Conservation (phyloP, 1,284 basidiomycete species). For the Wolfiporia cocos region DNA sequence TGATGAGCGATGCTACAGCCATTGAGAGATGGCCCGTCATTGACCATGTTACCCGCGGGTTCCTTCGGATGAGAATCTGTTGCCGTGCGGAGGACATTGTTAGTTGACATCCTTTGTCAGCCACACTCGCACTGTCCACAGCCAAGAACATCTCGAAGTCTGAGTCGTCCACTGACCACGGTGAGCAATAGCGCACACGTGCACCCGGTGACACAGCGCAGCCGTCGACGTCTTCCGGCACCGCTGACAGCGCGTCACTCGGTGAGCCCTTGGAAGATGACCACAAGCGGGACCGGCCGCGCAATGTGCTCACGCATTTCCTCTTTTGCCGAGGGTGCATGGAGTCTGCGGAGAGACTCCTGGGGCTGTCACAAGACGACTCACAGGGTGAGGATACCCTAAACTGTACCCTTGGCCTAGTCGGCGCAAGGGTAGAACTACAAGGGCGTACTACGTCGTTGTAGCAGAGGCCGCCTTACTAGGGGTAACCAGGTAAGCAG, state of each 20-base stretch:
- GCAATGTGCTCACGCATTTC: slow-evolving; percentile 24
- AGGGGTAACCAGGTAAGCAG: too few relatives aligned
- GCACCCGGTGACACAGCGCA: slow-evolving; percentile 22
- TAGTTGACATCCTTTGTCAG: slow-evolving; percentile 21
- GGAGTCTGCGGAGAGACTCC: slow-evolving; percentile 61
- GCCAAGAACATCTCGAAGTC: slow-evolving; percentile 28
- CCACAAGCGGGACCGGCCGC: slow-evolving; percentile 27
- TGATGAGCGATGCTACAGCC: too few relatives aligned
- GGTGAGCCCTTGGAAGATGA: slow-evolving; percentile 23
- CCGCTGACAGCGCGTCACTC: slow-evolving; percentile 19
- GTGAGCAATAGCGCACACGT: slow-evolving; percentile 30
- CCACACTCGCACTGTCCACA: slow-evolving; percentile 13
- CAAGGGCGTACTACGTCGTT: too few relatives aligned
- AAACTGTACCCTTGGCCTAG: too few relatives aligned
- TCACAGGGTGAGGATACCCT: too few relatives aligned
- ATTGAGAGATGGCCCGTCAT: slow-evolving; percentile 4
- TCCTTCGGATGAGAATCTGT: slow-evolving; percentile 12
- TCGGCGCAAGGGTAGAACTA: too few relatives aligned
- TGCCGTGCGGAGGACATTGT: slow-evolving; percentile 12
- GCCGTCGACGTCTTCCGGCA: slow-evolving; percentile 16
- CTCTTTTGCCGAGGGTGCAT: slow-evolving; percentile 24
- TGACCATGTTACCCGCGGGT: slow-evolving; percentile 13
- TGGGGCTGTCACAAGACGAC: too few relatives aligned
- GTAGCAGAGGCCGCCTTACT: too few relatives aligned
- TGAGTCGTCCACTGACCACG: slow-evolving; percentile 32